Conservation (phyloP, 2,329 filamentous ascomycete genomes). For the Fusarium coicis region DNA sequence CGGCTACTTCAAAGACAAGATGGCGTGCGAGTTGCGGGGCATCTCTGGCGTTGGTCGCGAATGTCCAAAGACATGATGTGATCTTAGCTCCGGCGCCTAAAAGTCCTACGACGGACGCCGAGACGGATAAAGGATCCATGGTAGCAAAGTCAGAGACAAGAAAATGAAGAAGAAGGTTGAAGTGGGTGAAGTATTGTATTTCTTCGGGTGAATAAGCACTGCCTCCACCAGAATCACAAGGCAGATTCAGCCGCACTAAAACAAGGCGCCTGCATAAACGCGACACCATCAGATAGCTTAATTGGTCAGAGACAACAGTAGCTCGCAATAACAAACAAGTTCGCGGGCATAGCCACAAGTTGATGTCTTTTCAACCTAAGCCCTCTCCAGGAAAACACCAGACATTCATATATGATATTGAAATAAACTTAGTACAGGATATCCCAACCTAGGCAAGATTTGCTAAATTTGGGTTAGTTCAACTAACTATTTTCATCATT, state of each 20-base stretch:
- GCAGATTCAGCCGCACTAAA: not conserved
- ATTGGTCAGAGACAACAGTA: not conserved
- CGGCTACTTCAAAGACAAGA: not conserved
- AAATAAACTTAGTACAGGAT: no score
- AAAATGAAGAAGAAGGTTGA: not conserved
- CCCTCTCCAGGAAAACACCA: no score
- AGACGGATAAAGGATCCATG: not conserved
- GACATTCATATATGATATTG: no score
- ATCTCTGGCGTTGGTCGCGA: not conserved
- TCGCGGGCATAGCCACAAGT: not conserved
- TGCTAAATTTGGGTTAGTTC: no score
- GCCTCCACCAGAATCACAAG: not conserved
- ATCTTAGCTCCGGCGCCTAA: not conserved
- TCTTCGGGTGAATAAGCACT: not conserved
- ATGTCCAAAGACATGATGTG: not conserved
- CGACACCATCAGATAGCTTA: not conserved
- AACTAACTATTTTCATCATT: no score
- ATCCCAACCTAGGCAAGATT: no score
- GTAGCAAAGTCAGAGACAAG: accelerated
- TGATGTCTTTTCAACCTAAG: not conserved
- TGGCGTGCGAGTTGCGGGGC: not conserved
- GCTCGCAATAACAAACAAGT: not conserved
- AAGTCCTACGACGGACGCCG: not conserved
- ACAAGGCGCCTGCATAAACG: not conserved
- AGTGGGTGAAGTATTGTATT: not conserved